Percentiles rank a stretch among this genome's conserved stretches.
Conservation (phyloP, 2,329 filamentous ascomycete species). For the Cladosporium velox region DNA sequence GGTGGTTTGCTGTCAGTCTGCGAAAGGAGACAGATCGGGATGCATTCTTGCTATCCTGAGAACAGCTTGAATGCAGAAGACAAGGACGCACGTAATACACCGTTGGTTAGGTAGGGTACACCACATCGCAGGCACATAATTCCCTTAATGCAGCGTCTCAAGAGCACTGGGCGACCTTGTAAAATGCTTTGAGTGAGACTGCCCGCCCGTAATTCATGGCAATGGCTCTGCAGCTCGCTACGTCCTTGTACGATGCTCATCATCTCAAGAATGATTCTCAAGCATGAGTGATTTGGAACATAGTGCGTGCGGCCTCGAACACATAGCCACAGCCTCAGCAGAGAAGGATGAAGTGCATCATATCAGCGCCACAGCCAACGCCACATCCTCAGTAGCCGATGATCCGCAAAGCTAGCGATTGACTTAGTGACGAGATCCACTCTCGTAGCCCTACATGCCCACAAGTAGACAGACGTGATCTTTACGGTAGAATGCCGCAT, state of each 20-base stretch:
- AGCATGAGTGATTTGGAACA: background rate
- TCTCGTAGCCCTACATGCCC: background rate
- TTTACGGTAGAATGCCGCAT: no score
- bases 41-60: background rate
- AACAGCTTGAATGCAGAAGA: background rate
- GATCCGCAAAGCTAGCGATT: background rate
- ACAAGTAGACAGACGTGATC: background rate
- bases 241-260: background rate
- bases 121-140: background rate
- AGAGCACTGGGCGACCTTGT: background rate
- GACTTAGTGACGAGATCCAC: background rate
- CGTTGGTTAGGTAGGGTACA: background rate
- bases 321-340: background rate
- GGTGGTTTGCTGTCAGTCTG: background rate
- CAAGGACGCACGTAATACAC: background rate
- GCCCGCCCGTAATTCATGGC: background rate
- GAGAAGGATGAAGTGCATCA: background rate
- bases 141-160: background rate
- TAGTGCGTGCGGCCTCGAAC: background rate
- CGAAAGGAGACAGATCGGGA: background rate
- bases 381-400: background rate
- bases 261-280: background rate
- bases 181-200: background rate
- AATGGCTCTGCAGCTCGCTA: background rate
- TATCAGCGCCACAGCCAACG: background rate